These are phyloP conservation scores for Amanita inopinata DNA, from an alignment of 768 basidiomycete genomes.

Conservation along the genomic window DNA sequence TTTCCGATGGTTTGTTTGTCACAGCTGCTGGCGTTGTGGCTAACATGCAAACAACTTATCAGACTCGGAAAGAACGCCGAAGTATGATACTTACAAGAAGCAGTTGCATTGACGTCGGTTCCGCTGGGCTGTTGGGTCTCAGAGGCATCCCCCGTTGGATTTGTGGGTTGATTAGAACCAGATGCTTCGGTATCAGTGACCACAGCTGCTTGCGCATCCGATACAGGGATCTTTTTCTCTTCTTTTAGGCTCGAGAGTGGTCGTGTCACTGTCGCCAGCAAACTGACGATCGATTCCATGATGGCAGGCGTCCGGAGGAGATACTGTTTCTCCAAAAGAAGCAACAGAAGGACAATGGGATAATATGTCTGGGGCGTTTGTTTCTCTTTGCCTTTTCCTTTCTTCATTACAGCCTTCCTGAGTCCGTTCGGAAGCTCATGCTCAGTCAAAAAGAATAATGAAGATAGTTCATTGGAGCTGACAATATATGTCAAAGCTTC, in stretches of 20 bases:
- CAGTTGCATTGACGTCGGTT: constrained; percentile 6
- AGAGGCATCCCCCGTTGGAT: background rate
- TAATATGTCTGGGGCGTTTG: constrained; percentile 73
- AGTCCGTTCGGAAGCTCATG: constrained; percentile 83
- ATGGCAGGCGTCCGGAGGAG: constrained; percentile 82
- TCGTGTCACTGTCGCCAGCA: constrained; percentile 83
- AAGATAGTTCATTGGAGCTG: constrained; percentile 70
- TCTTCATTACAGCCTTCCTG: constrained; percentile 58
- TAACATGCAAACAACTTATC: constrained; percentile 3
- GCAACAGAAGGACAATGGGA: constrained; percentile 83
- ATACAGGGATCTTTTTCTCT: constrained; percentile 14
- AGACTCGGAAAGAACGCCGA: background rate
- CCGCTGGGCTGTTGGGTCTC: background rate
- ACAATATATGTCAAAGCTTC: constrained; percentile 89
- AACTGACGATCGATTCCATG: constrained; percentile 85
- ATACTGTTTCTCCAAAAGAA: constrained; percentile 78
- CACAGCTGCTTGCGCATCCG: constrained; percentile 10
- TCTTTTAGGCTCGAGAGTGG: constrained; percentile 64
- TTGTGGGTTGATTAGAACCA: background rate
- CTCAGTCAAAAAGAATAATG: constrained; percentile 92
- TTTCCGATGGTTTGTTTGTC: constrained; percentile 15
- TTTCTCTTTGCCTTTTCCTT: constrained; percentile 95
- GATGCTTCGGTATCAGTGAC: background rate
- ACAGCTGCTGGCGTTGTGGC: constrained; percentile 3
- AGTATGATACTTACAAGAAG: constrained; percentile 10